phyloP scores from a whole-genome alignment of 192 early-diverging fungal species.

The Obelidium mucronatum region DNA sequence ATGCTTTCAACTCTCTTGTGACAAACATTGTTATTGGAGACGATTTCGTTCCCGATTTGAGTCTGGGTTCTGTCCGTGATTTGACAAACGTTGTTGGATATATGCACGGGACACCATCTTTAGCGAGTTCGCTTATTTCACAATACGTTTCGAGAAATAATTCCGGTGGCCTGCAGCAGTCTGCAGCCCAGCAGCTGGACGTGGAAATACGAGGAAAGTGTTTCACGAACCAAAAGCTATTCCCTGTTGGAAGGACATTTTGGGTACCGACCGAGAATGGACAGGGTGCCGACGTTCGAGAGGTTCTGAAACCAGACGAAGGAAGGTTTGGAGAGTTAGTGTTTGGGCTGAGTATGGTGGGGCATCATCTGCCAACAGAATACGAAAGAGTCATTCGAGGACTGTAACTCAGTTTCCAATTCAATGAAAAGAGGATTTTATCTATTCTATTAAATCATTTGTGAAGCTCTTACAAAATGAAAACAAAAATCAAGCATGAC shows the following conservation, averaged over 20 bases:
- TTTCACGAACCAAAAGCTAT: constrained; percentile 43
- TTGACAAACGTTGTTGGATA: constrained; percentile 68
- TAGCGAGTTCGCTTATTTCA: constrained; percentile 6
- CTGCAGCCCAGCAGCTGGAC: neutral
- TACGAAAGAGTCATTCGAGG: constrained; percentile 34
- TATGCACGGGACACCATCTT: constrained; percentile 25
- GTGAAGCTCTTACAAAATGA: neutral
- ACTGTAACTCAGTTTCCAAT: no score
- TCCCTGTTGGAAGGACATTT: constrained; percentile 45
- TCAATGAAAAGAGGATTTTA: no score
- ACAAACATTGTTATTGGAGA: constrained; percentile 84
- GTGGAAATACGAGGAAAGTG: constrained; percentile 18
- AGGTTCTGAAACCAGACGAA: constrained; percentile 27
- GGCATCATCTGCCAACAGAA: constrained; percentile 43
- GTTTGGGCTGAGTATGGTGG: constrained; percentile 39
- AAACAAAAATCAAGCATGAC: neutral
- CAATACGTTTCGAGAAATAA: constrained; percentile 1
- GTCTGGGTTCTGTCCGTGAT: constrained; percentile 78
- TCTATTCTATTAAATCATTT: no score
- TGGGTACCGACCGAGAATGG: constrained; percentile 39
- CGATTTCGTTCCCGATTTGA: constrained; percentile 80
- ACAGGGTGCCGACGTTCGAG: constrained; percentile 10
- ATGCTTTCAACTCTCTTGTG: constrained; percentile 52
- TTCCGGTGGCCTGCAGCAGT: constrained; percentile 6
- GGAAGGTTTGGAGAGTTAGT: constrained; percentile 47